A percentile compares a stretch with the other conserved stretches of the same genome.
Evolutionary conservation across 495 filamentous ascomycete species (phyloP).

Genomic region (Penicillium simplicissimum): DNA sequence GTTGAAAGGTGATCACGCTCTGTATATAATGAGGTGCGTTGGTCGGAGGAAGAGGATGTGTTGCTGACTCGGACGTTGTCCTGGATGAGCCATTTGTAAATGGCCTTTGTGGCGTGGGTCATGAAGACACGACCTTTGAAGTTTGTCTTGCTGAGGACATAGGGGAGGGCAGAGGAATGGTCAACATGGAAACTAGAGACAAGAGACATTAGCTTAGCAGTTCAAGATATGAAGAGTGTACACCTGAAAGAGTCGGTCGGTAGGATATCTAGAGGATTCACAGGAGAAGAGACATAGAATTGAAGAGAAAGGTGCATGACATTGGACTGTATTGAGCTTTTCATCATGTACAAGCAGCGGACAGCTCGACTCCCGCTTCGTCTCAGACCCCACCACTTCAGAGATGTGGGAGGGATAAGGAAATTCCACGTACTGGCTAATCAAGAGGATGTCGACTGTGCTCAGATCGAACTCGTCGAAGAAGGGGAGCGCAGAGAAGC

Average conservation of each 20-base stretch:
- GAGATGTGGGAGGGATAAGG: constrained; percentile 7
- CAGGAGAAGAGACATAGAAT: background rate
- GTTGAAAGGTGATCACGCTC: constrained; percentile 93
- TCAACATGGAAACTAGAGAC: constrained; percentile 87
- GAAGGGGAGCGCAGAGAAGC: constrained; percentile 89
- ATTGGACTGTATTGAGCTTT: constrained; percentile 35
- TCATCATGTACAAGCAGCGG: constrained; percentile 33
- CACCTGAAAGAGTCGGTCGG: background rate
- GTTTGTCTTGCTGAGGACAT: constrained; percentile 95
- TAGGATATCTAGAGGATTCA: background rate
- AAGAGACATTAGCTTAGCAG: constrained; percentile 25
- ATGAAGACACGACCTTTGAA: constrained; percentile 97
- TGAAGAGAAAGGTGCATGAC: constrained; percentile 16
- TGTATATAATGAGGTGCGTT: constrained; percentile 80
- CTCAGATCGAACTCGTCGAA: constrained; percentile 98
- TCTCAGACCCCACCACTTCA: background rate
- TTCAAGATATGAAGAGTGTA: background rate
- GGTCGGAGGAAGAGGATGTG: constrained; percentile 71
- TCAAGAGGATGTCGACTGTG: constrained; percentile 92
- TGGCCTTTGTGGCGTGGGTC: constrained; percentile 98
- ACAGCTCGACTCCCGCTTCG: background rate
- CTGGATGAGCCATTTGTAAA: constrained; percentile 99
- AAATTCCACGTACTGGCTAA: constrained; percentile 83
- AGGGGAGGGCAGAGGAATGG: constrained; percentile 93
- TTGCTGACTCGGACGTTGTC: constrained; percentile 88